A percentile compares a stretch with the other conserved stretches of the same genome.
Conservation (phyloP, 1,284 basidiomycete genomes). For the Moesziomyces parantarcticus region DNA sequence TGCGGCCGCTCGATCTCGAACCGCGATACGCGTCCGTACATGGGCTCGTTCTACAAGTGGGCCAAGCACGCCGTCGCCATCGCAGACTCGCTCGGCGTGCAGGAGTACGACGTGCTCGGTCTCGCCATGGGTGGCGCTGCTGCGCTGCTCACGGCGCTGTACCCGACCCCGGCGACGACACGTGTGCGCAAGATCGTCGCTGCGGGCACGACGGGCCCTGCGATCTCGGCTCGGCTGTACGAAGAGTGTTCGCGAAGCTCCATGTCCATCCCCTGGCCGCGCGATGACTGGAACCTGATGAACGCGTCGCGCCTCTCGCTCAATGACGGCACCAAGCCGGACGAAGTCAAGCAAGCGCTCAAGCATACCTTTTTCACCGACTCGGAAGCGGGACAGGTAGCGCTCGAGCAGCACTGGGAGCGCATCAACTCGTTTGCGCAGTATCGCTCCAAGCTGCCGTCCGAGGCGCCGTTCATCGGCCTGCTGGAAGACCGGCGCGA, state of each 20-base stretch:
- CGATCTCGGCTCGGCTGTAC: slow-evolving; percentile 38
- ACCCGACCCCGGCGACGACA: slow-evolving; percentile 23
- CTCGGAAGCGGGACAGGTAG: slow-evolving; percentile 19
- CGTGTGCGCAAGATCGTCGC: slow-evolving; percentile 40
- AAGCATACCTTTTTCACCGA: slow-evolving; percentile 37
- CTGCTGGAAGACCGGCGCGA: slow-evolving; percentile 37
- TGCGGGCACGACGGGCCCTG: slow-evolving; percentile 30
- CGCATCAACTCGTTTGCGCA: slow-evolving; percentile 39
- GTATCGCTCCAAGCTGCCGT: slow-evolving; percentile 32
- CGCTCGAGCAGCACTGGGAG: slow-evolving; percentile 31
- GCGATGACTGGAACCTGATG: slow-evolving; percentile 44
- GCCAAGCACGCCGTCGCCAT: slow-evolving; percentile 39
- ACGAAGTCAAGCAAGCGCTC: slow-evolving; percentile 34
- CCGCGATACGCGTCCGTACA: slow-evolving; percentile 39
- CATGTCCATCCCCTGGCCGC: slow-evolving; percentile 44
- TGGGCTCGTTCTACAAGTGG: slow-evolving; percentile 47
- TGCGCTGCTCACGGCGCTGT: slow-evolving; percentile 30
- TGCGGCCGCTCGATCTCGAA: slow-evolving; percentile 37
- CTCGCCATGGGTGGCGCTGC: slow-evolving; percentile 33
- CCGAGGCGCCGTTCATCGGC: slow-evolving; percentile 35
- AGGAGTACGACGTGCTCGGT: slow-evolving; percentile 36
- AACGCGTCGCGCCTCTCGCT: slow-evolving; percentile 32
- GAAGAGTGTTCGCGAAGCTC: slow-evolving; percentile 39
- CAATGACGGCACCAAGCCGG: slow-evolving; percentile 33
- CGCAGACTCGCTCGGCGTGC: slow-evolving; percentile 25